phyloP scores from a whole-genome alignment of 164 flowering plant species.

The Tinospora cordifolia region DNA sequence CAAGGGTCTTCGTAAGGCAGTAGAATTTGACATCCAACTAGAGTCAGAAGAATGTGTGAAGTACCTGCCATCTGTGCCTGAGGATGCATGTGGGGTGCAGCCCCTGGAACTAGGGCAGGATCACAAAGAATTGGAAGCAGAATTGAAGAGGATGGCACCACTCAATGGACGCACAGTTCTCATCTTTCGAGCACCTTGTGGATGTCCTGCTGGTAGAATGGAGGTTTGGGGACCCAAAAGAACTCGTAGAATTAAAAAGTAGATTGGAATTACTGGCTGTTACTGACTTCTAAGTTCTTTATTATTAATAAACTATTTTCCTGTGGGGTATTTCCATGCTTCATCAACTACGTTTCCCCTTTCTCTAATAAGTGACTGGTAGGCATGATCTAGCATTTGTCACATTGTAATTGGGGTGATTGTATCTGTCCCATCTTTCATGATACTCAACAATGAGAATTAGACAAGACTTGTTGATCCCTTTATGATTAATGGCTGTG shows the following conservation, averaged over 20 bases:
- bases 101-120: conserved; percentile 42
- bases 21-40: conserved; percentile 56
- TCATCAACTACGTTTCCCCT: conserved; percentile 10
- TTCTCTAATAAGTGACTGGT: conserved; percentile 12
- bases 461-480: background rate
- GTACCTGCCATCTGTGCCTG: conserved; percentile 27
- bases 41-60: conserved; percentile 55
- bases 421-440: conserved; percentile 13
- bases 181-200: conserved; percentile 50
- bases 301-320: conserved; percentile 16
- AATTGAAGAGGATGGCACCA: conserved; percentile 56
- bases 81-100: conserved; percentile 20
- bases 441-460: conserved; percentile 8
- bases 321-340: conserved; percentile 16
- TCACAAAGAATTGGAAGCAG: conserved; percentile 50
- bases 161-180: conserved; percentile 55
- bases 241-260: conserved; percentile 45
- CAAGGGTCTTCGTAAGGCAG: conserved; percentile 48
- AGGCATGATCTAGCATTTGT: conserved; percentile 10
- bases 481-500: background rate
- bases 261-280: conserved; percentile 5
- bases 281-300: background rate
- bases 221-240: conserved; percentile 59
- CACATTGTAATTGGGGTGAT: conserved; percentile 17
- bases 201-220: conserved; percentile 52